Base-by-base conservation (phyloP, 2,329 filamentous ascomycete genomes). In the Ophiostoma novo-ulmi region DNA sequence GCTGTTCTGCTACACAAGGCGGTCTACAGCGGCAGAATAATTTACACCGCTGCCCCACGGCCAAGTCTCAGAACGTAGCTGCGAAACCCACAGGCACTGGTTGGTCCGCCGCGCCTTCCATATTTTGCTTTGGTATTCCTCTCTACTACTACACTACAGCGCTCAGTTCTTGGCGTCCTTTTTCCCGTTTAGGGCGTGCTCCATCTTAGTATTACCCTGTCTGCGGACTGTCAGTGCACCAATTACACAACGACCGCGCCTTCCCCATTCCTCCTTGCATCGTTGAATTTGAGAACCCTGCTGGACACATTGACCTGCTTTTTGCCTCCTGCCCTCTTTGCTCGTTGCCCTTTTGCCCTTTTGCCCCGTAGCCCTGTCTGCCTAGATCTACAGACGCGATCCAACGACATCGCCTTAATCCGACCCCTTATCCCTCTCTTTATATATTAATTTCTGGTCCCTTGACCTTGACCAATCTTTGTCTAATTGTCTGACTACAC, bases 231-330 rank as follows among this genome's bases (percentile, higher is more conserved):
- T 26, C 31, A 58, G 52, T 58, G n/a, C 44, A 58, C 52, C 26
- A 58, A 58, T 58, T 58, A 26, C 52, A 26, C 52, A 58, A 22
- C 52, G 22, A n/a, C 52, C n/a, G 52, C 8, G 7, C 52, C 3
- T 22, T 58, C 52, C 52, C 52, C 8, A 6, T 26, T 58, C 13
- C 26, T 63, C 58, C 58, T 35, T 63, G 58, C 58, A 63, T 63
- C 58, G 58, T 63, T 63, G 36, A 5, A 44, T 39, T 39, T 44
- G 66, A 66, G 67, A 71, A 71, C 70, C 70, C 35, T 69, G 70
- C 58, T 71, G 70, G 55, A 63, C 58, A 35, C 26, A 35, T 63
- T 20, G 58, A 14, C 58, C 58, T 31, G 26, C 13, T 4, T 5
- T 17, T 39, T 35, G 11, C 14, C 8, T 11, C 22, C 26, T 36